A percentile compares a stretch with the other conserved stretches of the same genome.
These are phyloP conservation scores for Berkeleyomyces rouxiae DNA, from an alignment of 2,329 filamentous ascomycete species.

Conservation along the genomic window DNA sequence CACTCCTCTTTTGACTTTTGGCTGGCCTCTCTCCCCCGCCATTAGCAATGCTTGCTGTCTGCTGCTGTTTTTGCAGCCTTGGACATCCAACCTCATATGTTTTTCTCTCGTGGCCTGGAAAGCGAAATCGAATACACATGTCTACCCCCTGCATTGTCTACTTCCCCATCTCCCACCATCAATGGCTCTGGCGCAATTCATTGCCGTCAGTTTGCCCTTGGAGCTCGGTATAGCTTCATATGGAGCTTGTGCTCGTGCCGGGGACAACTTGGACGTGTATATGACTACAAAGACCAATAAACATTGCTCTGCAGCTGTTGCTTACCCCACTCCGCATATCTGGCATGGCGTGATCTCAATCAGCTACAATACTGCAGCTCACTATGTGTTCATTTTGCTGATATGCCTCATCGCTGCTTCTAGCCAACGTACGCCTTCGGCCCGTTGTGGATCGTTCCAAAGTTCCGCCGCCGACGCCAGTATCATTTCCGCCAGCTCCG, in stretches of 20 bases:
- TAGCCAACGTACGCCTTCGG: constrained; percentile 12
- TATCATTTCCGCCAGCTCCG: constrained; percentile 29
- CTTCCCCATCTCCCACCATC: too few relatives aligned
- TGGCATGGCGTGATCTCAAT: background rate
- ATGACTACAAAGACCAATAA: too few relatives aligned
- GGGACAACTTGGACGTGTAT: too few relatives aligned
- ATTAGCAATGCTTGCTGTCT: background rate
- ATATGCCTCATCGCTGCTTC: background rate
- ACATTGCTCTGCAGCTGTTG: too few relatives aligned
- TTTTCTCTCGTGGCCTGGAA: too few relatives aligned
- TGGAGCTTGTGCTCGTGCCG: too few relatives aligned
- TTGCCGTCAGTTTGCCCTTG: too few relatives aligned
- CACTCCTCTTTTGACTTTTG: background rate
- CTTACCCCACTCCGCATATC: too few relatives aligned
- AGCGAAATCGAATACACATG: too few relatives aligned
- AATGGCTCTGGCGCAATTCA: too few relatives aligned
- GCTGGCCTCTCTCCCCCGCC: background rate
- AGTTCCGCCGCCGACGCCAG: constrained; percentile 38
- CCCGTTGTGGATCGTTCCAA: constrained; percentile 29
- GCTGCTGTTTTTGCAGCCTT: background rate
- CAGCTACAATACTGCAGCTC: background rate
- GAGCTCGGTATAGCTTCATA: too few relatives aligned
- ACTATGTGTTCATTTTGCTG: background rate
- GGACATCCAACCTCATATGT: background rate
- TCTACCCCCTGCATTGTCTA: too few relatives aligned